A percentile compares a stretch with the other conserved stretches of the same genome.
Evolutionary conservation across 164 flowering plant species (phyloP).

Genomic region (Stephania japonica): DNA sequence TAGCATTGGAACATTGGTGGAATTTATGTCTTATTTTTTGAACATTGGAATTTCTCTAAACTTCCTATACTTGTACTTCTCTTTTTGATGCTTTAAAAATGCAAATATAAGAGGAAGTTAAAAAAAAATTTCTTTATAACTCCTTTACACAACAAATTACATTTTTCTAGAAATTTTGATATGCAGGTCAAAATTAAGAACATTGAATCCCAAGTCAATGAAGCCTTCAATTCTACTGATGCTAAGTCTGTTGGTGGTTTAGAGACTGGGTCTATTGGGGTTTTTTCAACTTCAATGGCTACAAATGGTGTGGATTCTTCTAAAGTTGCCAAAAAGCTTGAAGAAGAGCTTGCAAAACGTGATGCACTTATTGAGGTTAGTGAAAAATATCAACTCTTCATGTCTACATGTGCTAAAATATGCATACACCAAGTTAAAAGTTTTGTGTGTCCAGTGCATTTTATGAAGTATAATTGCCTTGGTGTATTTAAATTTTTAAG

Average conservation of each 20-base stretch:
- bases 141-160: not conserved
- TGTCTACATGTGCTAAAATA: not conserved
- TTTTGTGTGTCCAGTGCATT: not conserved
- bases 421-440: not conserved
- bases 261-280: constrained; percentile 33
- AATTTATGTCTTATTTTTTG: no score
- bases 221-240: constrained; percentile 45
- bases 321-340: constrained; percentile 74
- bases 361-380: constrained; percentile 93
- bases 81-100: no score
- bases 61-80: no score
- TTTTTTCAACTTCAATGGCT: constrained; percentile 28
- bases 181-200: constrained; percentile 60
- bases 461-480: not conserved
- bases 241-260: constrained; percentile 30
- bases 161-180: not conserved
- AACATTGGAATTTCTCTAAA: no score
- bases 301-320: constrained; percentile 52
- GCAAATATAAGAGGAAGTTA: not conserved
- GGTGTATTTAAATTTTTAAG: not conserved
- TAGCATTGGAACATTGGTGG: no score
- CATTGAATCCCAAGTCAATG: constrained; percentile 56
- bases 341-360: constrained; percentile 89
- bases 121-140: not conserved
- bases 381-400: not conserved